Conservation (phyloP, 2,329 filamentous ascomycete species). For the Nemania sp. region DNA sequence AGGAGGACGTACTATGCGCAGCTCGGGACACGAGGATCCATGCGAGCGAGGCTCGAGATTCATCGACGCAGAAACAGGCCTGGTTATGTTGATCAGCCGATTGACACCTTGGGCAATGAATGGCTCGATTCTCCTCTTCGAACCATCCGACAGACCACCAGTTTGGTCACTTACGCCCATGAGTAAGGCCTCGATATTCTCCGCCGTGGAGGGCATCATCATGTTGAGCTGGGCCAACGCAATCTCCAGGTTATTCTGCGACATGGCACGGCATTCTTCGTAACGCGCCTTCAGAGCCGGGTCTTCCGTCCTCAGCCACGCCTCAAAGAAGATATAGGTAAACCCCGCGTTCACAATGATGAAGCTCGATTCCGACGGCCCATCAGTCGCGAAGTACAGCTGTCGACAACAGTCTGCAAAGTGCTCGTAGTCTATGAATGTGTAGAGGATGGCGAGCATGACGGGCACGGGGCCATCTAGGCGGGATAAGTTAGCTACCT, state of each 20-base stretch:
- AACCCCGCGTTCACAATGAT: constrained; percentile 45
- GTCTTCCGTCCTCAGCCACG: constrained; percentile 30
- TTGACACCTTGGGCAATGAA: too few relatives aligned
- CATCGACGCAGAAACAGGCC: constrained; percentile 38
- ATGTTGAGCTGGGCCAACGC: constrained; percentile 47
- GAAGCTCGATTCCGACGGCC: constrained; percentile 55
- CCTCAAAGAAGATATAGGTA: constrained; percentile 42
- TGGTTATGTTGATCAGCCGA: neutral
- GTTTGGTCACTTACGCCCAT: constrained; percentile 47
- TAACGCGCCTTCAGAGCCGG: constrained; percentile 35
- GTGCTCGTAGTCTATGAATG: constrained; percentile 53
- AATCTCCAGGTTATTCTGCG: constrained; percentile 40
- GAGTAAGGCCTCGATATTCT: constrained; percentile 54
- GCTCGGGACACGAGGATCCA: constrained; percentile 40
- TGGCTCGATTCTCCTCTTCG: too few relatives aligned
- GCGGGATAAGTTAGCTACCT: neutral
- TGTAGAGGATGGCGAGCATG: constrained; percentile 56
- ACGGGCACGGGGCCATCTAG: constrained; percentile 50
- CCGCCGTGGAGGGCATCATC: constrained; percentile 51
- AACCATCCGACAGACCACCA: too few relatives aligned
- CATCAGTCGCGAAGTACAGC: constrained; percentile 56
- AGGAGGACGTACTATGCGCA: constrained; percentile 34
- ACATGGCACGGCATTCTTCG: constrained; percentile 36
- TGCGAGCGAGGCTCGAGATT: constrained; percentile 39
- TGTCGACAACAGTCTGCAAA: constrained; percentile 56